Evolutionary conservation across 805 yeast species (phyloP).

Genomic region (Phaffomyces thermotolerans): DNA sequence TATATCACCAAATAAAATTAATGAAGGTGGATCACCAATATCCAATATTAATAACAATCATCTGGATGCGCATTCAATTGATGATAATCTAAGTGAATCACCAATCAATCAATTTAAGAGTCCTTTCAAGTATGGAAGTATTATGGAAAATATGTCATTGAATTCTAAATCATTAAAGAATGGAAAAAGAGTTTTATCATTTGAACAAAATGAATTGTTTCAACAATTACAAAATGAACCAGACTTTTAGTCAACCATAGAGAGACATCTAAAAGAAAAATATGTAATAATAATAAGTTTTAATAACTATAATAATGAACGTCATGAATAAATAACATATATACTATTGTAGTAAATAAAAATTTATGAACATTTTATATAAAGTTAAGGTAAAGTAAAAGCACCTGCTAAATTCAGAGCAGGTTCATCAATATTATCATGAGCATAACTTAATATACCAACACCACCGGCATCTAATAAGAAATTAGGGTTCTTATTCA

Average conservation of each 20-base stretch:
- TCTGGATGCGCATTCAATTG: no score
- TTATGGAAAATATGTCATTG: no score
- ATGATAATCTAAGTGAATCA: no score
- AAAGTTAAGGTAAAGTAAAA: conserved; percentile 43
- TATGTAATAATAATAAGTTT: not conserved
- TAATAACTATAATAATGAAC: no score
- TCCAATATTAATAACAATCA: not conserved
- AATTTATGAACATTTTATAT: no score
- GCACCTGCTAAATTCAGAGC: conserved; percentile 83
- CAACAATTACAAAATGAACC: conserved; percentile 33
- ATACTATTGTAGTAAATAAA: no score
- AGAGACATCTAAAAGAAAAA: not conserved
- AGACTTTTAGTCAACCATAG: not conserved
- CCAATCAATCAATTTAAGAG: no score
- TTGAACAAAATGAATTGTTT: conserved; percentile 46
- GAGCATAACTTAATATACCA: conserved; percentile 87
- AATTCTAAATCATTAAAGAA: not conserved
- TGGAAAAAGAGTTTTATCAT: conserved; percentile 35
- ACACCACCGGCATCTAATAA: conserved; percentile 93
- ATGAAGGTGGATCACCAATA: conserved; percentile 2
- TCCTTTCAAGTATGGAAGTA: no score
- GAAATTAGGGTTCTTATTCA: conserved; percentile 62
- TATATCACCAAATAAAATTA: conserved; percentile 28
- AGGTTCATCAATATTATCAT: conserved; percentile 77
- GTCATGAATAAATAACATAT: no score